Evolutionary conservation across 2,329 filamentous ascomycete species (phyloP), one percentile per base, ranked within the genome.

Genomic region (Fusarium sp.): DNA sequence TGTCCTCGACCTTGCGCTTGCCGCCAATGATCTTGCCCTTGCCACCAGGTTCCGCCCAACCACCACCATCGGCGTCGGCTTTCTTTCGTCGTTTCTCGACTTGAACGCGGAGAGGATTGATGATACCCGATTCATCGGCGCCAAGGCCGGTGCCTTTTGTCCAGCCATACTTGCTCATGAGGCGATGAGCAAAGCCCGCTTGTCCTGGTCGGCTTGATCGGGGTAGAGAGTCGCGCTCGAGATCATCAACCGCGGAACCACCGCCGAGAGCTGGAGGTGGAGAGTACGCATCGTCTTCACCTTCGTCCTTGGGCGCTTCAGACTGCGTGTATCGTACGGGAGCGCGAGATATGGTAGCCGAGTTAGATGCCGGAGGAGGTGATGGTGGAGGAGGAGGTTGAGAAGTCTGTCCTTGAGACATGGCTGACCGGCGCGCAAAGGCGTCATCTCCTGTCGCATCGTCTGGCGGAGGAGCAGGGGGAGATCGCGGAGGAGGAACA

Each of bases 91-190:
- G 89, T 85, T 97, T 97, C 78, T 97, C 92, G n/a, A 96, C 89
- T 78, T 98, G 91, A 29, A 96, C 93, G 56, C 91, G 91, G 5
- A 99, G 86, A 6, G 95, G 94, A 24, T 95, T 94, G 64, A 94
- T 88, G 77, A 99, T 98, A 70, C 97, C 97, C 27, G 92, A 91
- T 35, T 91, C 91, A 72, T 92, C 90, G 18, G 94, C 95, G 75
- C 97, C 97, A 5, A 99, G 90, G 22, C 97, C 97, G 72, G 92
- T 89, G 27, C 97, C 97, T 79, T 95, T 93, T 39, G 92, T 92
- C 94, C 95, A 98, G 65, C 97, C 97, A 84, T 98, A 97, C 81
- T 98, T 98, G 71, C 91, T 90, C 91, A 99, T 95, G 65, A 98
- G 89, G 37, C 95, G 93, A 75, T 95, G 91, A 0, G 95, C 97